A percentile compares a stretch with the other conserved stretches of the same genome.
These are phyloP conservation scores for Bassia scoparia DNA, from an alignment of 148 eudicot species.

Conservation along the genomic window DNA sequence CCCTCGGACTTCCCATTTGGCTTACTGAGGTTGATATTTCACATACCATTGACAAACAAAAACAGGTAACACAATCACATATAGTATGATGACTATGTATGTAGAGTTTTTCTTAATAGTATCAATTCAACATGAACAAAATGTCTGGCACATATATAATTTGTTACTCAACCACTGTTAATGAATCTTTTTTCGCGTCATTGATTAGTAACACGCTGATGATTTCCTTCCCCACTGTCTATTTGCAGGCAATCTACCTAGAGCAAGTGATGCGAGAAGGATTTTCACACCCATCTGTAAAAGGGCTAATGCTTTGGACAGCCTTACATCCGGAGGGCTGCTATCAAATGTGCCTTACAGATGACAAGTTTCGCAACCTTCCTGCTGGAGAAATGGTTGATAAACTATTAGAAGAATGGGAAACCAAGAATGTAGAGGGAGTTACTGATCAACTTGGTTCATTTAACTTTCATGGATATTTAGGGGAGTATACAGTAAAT, in stretches of 20 bases:
- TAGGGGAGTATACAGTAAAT: constrained; percentile 59
- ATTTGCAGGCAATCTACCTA: constrained; percentile 52
- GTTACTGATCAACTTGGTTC: constrained; percentile 58
- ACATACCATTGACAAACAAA: constrained; percentile 40
- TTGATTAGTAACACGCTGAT: no score
- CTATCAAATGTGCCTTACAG: constrained; percentile 89
- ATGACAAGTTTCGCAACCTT: constrained; percentile 50
- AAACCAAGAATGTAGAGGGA: constrained; percentile 43
- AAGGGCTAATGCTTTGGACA: constrained; percentile 81
- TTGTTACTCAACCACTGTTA: no score
- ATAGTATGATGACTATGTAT: no score
- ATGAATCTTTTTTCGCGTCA: background rate
- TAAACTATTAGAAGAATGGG: constrained; percentile 65
- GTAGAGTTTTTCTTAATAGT: no score
- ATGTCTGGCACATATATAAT: no score
- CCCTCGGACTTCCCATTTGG: constrained; percentile 78
- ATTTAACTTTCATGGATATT: constrained; percentile 58
- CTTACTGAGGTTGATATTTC: constrained; percentile 87
- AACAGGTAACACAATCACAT: constrained; percentile 50
- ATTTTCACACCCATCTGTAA: constrained; percentile 58
- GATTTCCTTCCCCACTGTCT: background rate
- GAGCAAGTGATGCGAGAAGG: constrained; percentile 77
- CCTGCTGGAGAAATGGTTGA: constrained; percentile 80
- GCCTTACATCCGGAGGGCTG: constrained; percentile 63
- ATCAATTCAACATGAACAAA: no score